A percentile compares a stretch with the other conserved stretches of the same genome.
phyloP scores from a whole-genome alignment of 352 stramenopile genomes.

The Phytophthora cryptogea region DNA sequence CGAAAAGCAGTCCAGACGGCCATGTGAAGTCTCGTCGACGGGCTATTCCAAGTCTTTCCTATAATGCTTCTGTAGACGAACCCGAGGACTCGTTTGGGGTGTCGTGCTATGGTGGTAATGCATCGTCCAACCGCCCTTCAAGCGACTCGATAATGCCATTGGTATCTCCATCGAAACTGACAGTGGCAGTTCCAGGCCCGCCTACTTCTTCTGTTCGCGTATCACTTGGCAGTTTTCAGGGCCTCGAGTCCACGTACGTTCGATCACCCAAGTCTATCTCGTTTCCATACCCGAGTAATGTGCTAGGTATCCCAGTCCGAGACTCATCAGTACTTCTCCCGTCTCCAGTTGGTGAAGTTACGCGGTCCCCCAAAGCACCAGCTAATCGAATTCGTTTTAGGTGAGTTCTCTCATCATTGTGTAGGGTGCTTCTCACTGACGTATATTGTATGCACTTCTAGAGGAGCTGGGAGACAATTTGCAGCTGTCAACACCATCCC shows the following conservation, averaged over 20 bases:
- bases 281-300: conserved; percentile 32
- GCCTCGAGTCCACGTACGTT: conserved; percentile 16
- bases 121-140: conserved; percentile 1
- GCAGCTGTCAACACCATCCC: conserved; percentile 45
- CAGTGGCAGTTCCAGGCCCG: conserved; percentile 16
- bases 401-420: conserved; percentile 17
- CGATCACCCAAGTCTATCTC: conserved; percentile 30
- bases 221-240: conserved; percentile 21
- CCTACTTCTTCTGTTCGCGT: conserved; percentile 27
- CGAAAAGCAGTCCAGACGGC: conserved; percentile 28
- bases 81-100: not conserved
- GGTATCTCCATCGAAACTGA: conserved; percentile 23
- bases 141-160: conserved; percentile 28
- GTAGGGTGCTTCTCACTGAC: conserved; percentile 1
- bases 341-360: conserved; percentile 44
- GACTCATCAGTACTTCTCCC: conserved; percentile 42
- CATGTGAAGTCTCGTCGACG: conserved; percentile 28
- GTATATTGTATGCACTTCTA: conserved; percentile 13
- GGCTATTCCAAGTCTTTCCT: conserved; percentile 19
- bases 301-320: conserved; percentile 24
- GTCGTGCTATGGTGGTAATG: not conserved
- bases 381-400: conserved; percentile 49
- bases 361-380: conserved; percentile 54
- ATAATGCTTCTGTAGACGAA: conserved; percentile 7
- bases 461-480: conserved; percentile 63